Percentiles rank a stretch among this genome's conserved stretches.
These are phyloP conservation scores for Jimgerdemannia flammicorona DNA, from an alignment of 192 early-diverging fungal species.

Conservation along the genomic window DNA sequence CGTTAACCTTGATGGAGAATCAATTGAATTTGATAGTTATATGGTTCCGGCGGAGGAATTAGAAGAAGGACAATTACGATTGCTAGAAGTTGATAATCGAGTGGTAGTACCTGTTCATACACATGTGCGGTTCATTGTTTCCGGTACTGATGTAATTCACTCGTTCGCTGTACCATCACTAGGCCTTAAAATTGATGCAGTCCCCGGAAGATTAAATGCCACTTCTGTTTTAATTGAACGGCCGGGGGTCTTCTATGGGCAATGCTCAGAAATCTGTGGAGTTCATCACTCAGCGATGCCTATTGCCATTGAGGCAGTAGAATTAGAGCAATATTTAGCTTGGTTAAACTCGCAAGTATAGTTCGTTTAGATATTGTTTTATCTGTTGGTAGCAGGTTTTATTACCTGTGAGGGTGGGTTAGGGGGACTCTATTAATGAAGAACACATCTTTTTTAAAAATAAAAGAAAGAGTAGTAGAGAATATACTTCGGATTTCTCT, in stretches of 20 bases:
- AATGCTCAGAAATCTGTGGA: slow-evolving; percentile 5
- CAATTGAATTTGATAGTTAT: slow-evolving; percentile 51
- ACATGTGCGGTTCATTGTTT: slow-evolving; percentile 50
- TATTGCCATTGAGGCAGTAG: not conserved
- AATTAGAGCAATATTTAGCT: slow-evolving; percentile 1
- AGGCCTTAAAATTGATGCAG: slow-evolving; percentile 4
- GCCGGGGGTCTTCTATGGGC: not conserved
- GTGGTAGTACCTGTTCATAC: slow-evolving; percentile 40
- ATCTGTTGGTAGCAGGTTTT: too few species aligned
- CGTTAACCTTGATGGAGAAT: slow-evolving; percentile 33
- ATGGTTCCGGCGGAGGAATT: slow-evolving; percentile 51
- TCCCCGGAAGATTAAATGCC: slow-evolving; percentile 1
- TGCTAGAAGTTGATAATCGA: slow-evolving; percentile 50
- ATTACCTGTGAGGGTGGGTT: too few species aligned
- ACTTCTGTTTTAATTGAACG: slow-evolving; percentile 4
- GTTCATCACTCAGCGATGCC: not conserved
- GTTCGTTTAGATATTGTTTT: too few species aligned
- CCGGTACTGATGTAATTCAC: slow-evolving; percentile 52
- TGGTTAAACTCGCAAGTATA: too few species aligned
- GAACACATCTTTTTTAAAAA: too few species aligned
- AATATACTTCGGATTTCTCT: too few species aligned
- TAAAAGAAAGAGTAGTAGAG: too few species aligned
- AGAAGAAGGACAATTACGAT: slow-evolving; percentile 52
- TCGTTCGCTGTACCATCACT: slow-evolving; percentile 43
- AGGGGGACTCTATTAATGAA: too few species aligned